These are phyloP conservation scores for Lasiodiplodia sp. DNA, from an alignment of 2,329 filamentous ascomycete species.

Conservation along the genomic window DNA sequence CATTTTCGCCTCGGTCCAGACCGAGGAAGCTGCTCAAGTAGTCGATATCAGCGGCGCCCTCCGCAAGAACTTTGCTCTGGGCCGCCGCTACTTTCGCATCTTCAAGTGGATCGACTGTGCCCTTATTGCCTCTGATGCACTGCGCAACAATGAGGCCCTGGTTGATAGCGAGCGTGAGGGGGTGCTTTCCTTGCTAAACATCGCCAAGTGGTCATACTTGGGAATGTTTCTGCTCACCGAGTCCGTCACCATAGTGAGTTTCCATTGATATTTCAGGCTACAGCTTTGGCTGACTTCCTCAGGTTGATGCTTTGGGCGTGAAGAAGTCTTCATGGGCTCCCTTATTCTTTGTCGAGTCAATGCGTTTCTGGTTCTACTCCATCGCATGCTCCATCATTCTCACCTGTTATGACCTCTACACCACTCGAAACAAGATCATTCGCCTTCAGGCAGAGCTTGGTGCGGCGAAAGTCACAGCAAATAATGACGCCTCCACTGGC, in stretches of 20 bases:
- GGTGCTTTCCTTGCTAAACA: slow-evolving; percentile 13
- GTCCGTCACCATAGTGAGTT: slow-evolving; percentile 26
- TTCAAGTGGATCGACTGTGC: slow-evolving; percentile 31
- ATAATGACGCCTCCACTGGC: not conserved
- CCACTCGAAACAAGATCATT: slow-evolving; percentile 4
- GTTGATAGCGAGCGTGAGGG: slow-evolving; percentile 23
- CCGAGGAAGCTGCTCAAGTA: slow-evolving; percentile 9
- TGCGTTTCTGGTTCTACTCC: slow-evolving; percentile 31
- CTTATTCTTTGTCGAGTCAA: slow-evolving; percentile 22
- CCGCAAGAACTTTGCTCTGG: slow-evolving; percentile 28
- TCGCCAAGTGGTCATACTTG: slow-evolving; percentile 24
- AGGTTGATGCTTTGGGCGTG: slow-evolving; percentile 27
- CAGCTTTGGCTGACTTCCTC: slow-evolving; percentile 11
- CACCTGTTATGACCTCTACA: slow-evolving; percentile 19
- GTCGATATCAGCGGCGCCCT: slow-evolving; percentile 21
- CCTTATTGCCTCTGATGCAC: slow-evolving; percentile 10
- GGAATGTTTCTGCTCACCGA: slow-evolving; percentile 29
- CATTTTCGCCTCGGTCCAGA: slow-evolving; percentile 16
- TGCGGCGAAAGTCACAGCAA: not conserved
- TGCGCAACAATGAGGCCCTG: slow-evolving; percentile 9
- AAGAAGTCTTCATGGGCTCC: slow-evolving; percentile 28
- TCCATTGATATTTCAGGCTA: too few species aligned
- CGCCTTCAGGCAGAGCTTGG: not conserved
- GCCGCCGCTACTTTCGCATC: slow-evolving; percentile 28
- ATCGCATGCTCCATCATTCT: slow-evolving; percentile 27